These are phyloP conservation scores for Aegilops tauschii DNA, from an alignment of 176 grass and related monocot species.

Conservation along the genomic window DNA sequence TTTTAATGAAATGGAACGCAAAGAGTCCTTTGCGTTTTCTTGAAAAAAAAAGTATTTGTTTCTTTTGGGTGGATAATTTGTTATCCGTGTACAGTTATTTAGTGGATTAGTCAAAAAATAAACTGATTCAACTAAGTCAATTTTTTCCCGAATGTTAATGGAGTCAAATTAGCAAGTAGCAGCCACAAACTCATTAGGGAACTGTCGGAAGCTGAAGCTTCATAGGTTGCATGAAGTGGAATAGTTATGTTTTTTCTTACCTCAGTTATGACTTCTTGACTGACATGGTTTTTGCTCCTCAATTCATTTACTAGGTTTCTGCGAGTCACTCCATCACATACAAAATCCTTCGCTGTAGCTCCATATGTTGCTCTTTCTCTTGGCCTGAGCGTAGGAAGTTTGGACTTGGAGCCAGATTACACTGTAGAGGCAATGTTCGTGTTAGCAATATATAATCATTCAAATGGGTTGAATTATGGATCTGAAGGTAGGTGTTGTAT, in stretches of 20 bases:
- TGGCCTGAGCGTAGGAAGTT: neutral
- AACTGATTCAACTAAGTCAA: neutral
- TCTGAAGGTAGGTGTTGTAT: conserved; percentile 1
- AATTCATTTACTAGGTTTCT: conserved; percentile 12
- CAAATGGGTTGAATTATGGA: neutral
- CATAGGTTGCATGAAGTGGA: neutral
- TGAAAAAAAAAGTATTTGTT: too few species aligned
- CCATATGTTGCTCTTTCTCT: conserved; percentile 8
- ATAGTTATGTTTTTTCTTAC: neutral
- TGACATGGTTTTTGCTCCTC: neutral
- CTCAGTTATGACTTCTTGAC: neutral
- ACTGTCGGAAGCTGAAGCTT: neutral
- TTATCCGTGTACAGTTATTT: neutral
- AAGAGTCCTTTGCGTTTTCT: too few species aligned
- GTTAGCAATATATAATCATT: conserved; percentile 32
- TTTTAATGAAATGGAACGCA: too few species aligned
- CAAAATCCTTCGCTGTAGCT: neutral
- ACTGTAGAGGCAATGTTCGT: neutral
- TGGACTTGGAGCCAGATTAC: neutral
- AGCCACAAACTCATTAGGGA: neutral
- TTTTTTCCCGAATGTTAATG: neutral
- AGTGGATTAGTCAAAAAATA: neutral
- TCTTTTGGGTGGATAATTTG: too few species aligned
- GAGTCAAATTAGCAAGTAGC: neutral
- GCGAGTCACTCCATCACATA: neutral